phyloP scores from a whole-genome alignment of 2,329 filamentous ascomycete species.

The Pseudogymnoascus sp. region DNA sequence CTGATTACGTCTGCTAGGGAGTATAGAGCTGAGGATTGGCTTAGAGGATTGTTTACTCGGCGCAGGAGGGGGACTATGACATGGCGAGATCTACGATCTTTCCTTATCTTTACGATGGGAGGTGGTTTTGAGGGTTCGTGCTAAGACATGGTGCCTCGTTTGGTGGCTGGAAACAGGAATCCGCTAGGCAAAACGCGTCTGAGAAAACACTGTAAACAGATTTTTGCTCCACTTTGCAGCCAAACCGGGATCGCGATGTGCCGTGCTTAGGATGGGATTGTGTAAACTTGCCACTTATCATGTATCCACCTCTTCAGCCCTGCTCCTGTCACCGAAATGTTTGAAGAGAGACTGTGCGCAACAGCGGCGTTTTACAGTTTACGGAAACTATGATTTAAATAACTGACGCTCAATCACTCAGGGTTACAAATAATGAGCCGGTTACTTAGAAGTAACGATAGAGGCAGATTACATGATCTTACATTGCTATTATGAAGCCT shows the following conservation, averaged over 20 bases:
- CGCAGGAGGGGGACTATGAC: not conserved
- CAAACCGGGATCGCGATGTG: not conserved
- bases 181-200: not conserved
- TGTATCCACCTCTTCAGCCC: not conserved
- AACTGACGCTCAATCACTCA: not conserved
- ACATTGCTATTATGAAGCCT: not conserved
- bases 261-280: not conserved
- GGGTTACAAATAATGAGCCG: not conserved
- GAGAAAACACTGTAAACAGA: not conserved
- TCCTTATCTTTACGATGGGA: not conserved
- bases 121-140: not conserved
- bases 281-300: not conserved
- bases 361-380: not conserved
- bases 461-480: not conserved
- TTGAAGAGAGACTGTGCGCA: not conserved
- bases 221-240: not conserved
- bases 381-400: not conserved
- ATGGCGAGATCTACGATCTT: not conserved
- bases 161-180: not conserved
- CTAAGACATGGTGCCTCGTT: not conserved
- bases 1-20: not conserved
- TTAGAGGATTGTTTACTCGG: not conserved
- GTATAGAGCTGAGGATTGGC: not conserved
- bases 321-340: not conserved
- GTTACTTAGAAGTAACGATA: not conserved